These are phyloP conservation scores for Trichothecium roseum DNA, from an alignment of 2,329 filamentous ascomycete genomes.

Conservation along the genomic window DNA sequence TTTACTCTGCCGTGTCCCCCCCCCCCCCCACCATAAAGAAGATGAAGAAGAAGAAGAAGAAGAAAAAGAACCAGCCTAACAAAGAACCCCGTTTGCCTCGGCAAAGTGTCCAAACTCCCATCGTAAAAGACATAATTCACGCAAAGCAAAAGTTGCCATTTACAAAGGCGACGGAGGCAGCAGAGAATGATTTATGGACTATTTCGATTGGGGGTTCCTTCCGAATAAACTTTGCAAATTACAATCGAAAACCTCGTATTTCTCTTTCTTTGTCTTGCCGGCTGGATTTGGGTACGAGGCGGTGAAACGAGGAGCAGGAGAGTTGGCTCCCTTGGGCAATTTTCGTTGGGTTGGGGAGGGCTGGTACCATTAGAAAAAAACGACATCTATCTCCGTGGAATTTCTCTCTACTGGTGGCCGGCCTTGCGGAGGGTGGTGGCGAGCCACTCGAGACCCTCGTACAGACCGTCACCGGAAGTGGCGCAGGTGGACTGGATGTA, in stretches of 20 bases:
- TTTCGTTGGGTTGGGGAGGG: conserved; percentile 13
- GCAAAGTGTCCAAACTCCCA: no score
- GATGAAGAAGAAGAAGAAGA: no score
- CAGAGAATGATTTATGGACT: conserved; percentile 23
- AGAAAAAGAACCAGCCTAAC: no score
- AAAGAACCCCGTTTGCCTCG: no score
- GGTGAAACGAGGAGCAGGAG: conserved; percentile 24
- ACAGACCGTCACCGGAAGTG: conserved; percentile 97
- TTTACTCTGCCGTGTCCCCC: no score
- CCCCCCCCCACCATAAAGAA: no score
- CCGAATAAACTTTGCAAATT: conserved; percentile 43
- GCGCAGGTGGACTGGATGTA: conserved; percentile 99
- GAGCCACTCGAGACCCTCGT: conserved; percentile 96
- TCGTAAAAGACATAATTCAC: conserved; percentile 7
- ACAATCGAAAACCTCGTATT: conserved; percentile 42
- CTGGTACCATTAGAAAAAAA: conserved; percentile 10
- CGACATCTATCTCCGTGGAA: conserved; percentile 4
- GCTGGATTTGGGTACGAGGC: conserved; percentile 27
- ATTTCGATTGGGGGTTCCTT: conserved; percentile 43
- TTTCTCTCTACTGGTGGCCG: conserved; percentile 46
- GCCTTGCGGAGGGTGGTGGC: conserved; percentile 74
- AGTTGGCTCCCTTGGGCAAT: conserved; percentile 16
- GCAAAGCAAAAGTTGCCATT: no score
- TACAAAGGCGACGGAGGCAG: conserved; percentile 15
- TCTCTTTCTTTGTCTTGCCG: conserved; percentile 10